These are phyloP conservation scores for Limnanthes douglasii DNA, from an alignment of 345 rosid genomes.

Conservation along the genomic window DNA sequence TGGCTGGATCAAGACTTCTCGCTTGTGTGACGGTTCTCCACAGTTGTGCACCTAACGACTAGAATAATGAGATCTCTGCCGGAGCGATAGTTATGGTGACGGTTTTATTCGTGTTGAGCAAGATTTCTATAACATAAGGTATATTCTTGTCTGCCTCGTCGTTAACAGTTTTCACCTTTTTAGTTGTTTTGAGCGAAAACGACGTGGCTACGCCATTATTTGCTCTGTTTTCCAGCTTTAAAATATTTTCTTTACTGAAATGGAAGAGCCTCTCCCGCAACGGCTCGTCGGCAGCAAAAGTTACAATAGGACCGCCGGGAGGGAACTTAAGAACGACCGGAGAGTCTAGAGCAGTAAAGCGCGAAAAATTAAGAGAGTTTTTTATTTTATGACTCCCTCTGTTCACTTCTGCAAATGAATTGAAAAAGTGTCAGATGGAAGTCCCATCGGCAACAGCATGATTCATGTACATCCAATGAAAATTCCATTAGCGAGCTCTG, in stretches of 20 bases:
- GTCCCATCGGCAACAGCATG: constrained; percentile 88
- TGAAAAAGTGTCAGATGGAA: constrained; percentile 96
- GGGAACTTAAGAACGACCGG: constrained; percentile 54
- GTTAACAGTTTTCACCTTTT: constrained; percentile 20
- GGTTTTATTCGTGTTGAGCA: constrained; percentile 6
- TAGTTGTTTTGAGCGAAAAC: background rate
- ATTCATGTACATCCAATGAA: constrained; percentile 76
- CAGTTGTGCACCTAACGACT: constrained; percentile 70
- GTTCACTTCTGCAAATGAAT: constrained; percentile 63
- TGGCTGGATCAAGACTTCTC: constrained; percentile 33
- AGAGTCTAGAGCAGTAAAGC: constrained; percentile 49
- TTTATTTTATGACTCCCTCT: constrained; percentile 48
- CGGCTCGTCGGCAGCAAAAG: constrained; percentile 57
- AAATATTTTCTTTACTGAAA: constrained; percentile 61
- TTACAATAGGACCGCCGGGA: constrained; percentile 55
- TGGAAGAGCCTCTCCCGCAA: constrained; percentile 77
- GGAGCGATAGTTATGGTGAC: constrained; percentile 14
- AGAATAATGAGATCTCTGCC: constrained; percentile 77
- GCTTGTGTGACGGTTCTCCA: constrained; percentile 87
- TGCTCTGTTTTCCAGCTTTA: constrained; percentile 46
- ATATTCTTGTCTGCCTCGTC: constrained; percentile 25
- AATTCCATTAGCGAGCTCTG: constrained; percentile 58
- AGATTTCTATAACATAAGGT: constrained; percentile 2
- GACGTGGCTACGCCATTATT: constrained; percentile 16
- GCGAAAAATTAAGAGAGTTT: constrained; percentile 37